phyloP scores from a whole-genome alignment of 495 filamentous ascomycete genomes.

The Penicillium dipodomyicola region DNA sequence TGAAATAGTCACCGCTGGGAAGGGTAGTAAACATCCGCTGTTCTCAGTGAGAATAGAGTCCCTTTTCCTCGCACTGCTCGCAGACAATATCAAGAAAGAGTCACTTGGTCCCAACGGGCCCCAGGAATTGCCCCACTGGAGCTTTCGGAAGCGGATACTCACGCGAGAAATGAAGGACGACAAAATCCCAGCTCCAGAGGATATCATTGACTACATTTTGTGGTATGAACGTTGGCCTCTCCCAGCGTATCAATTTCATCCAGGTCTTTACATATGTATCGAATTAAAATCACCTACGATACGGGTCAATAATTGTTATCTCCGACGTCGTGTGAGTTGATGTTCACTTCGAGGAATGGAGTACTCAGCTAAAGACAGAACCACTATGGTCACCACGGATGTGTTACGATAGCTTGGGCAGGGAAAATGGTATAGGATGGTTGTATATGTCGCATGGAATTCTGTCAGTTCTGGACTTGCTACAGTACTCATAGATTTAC shows the following conservation, averaged over 20 bases:
- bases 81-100: background rate
- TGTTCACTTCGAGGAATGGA: background rate
- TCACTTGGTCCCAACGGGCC: background rate
- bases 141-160: background rate
- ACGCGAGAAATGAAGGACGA: background rate
- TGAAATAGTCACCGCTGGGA: background rate
- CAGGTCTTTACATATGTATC: background rate
- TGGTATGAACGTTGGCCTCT: background rate
- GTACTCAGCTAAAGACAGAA: background rate
- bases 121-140: background rate
- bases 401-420: background rate
- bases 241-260: background rate
- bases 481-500: background rate
- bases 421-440: background rate
- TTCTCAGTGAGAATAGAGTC: background rate
- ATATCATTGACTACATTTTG: background rate
- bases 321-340: background rate
- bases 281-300: background rate
- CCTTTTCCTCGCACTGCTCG: background rate
- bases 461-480: background rate
- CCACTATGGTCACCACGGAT: background rate
- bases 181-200: background rate
- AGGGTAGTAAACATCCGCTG: background rate
- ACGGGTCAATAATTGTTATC: too few relatives aligned
- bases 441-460: background rate